Base-by-base conservation (phyloP, 2,329 filamentous ascomycete species). In the Colletotrichum sp. region DNA sequence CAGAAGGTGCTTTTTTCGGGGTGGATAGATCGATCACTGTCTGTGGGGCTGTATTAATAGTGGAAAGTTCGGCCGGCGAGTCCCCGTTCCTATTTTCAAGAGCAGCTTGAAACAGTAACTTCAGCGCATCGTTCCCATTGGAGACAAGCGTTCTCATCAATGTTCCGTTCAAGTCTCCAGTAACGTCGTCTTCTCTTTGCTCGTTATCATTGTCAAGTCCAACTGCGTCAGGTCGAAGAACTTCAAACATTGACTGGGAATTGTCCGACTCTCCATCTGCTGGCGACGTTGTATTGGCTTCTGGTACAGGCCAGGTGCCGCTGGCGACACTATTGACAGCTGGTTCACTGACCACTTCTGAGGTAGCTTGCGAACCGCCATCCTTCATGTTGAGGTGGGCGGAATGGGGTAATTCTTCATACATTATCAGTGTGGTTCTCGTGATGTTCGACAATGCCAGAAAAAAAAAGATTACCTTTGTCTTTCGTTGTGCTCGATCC, bases 31-130 rank as follows among this genome's bases (percentile, higher is more conserved):
- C 52, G 24, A 21, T 26, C 24, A 26, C 52, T 24, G 24, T 26
- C 52, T 21, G 21, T 0, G 4, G 52, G n/a, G n/a, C 24, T 57
- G n/a, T 21, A 57, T 26, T 21, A 10, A 24, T n/a, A 57, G n/a
- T 57, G 52, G 10, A 57, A 55, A 44, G 44, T 55, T n/a, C 28
- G 13, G 39, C 13, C 26, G 24, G 16, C 5, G 36, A 44, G 15
- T 44, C 16, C 16, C 36, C 36, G 7, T 68, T 24, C 39, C 62
- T 64, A 3, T 78, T 64, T 30, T 80, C 77, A 8, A 78, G 76
- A 15, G 87, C 88, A 28, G 89, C 88, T 71, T 90, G 88, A 71
- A 90, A 90, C 2, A 90, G 82, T 21, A 90, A 83, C 65, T 88
- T 89, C 44, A 90, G 79, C 7, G 89, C 89, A 82, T 36, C 34